A percentile compares a stretch with the other conserved stretches of the same genome.
Evolutionary conservation across 805 yeast species (phyloP).

Genomic region (Metschnikowia borealis): DNA sequence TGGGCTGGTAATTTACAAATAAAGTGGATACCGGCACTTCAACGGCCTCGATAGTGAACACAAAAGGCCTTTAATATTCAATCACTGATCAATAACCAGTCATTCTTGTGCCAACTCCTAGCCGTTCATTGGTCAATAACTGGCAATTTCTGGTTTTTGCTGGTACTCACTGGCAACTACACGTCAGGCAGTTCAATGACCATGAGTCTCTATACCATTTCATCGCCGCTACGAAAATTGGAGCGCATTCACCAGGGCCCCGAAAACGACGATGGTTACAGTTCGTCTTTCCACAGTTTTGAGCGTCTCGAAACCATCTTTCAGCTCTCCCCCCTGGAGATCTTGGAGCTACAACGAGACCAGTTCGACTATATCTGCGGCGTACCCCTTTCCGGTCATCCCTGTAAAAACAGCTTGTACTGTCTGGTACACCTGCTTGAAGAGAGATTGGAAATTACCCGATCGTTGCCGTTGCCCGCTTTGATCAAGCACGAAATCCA

Average conservation of each 20-base stretch:
- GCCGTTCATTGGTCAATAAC: no score
- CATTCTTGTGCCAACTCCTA: no score
- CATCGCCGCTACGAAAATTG: slow-evolving; percentile 12
- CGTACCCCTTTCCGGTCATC: slow-evolving; percentile 7
- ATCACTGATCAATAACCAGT: no score
- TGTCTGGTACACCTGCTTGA: slow-evolving; percentile 14
- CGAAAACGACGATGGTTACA: background rate
- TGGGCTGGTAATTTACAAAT: no score
- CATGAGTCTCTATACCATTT: slow-evolving; percentile 2
- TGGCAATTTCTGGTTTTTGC: no score
- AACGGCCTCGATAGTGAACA: no score
- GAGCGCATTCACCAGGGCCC: background rate
- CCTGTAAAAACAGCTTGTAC: slow-evolving; percentile 12
- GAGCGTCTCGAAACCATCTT: slow-evolving; percentile 9
- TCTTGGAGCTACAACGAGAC: slow-evolving; percentile 11
- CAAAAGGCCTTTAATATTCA: no score
- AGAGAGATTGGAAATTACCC: slow-evolving; percentile 8
- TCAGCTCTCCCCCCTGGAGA: slow-evolving; percentile 12
- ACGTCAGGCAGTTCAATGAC: background rate
- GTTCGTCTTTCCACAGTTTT: slow-evolving; percentile 4
- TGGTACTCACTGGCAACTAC: no score
- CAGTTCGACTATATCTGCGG: slow-evolving; percentile 18
- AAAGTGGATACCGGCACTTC: no score
- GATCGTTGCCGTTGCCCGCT: slow-evolving; percentile 12
- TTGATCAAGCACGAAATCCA: slow-evolving; percentile 13